Percentiles rank a stretch among this genome's conserved stretches.
Conservation (phyloP, 73 alveolate genomes). For the Tetrahymena thermophila region DNA sequence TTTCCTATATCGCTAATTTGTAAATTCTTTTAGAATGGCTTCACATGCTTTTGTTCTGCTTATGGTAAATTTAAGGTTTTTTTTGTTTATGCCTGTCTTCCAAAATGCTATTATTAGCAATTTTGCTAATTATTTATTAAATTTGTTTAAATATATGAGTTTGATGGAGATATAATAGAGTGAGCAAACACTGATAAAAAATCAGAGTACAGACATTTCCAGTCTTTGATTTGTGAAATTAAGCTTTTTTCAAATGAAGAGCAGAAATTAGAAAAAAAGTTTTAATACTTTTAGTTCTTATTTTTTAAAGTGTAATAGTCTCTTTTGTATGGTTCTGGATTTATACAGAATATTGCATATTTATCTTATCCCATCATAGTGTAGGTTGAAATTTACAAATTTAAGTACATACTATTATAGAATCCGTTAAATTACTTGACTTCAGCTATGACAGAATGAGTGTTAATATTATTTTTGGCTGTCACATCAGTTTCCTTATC, state of each 20-base stretch:
- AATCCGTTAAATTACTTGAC: neutral
- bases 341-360: neutral
- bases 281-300: neutral
- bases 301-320: neutral
- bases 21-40: neutral
- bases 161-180: neutral
- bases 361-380: neutral
- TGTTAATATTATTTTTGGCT: neutral
- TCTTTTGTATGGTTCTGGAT: neutral
- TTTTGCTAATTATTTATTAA: neutral
- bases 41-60: neutral
- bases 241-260: neutral
- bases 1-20: neutral
- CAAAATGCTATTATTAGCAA: neutral
- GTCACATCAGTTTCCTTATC: neutral
- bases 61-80: neutral
- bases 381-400: neutral
- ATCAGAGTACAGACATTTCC: neutral
- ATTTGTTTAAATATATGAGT: neutral
- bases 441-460: neutral
- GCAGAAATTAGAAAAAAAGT: neutral
- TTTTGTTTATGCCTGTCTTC: neutral
- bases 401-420: neutral
- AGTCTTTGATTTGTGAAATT: neutral
- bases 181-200: neutral